Percentiles rank a stretch among this genome's conserved stretches.
Evolutionary conservation across 345 rosid genomes (phyloP).

Genomic region (Geranium brycei): DNA sequence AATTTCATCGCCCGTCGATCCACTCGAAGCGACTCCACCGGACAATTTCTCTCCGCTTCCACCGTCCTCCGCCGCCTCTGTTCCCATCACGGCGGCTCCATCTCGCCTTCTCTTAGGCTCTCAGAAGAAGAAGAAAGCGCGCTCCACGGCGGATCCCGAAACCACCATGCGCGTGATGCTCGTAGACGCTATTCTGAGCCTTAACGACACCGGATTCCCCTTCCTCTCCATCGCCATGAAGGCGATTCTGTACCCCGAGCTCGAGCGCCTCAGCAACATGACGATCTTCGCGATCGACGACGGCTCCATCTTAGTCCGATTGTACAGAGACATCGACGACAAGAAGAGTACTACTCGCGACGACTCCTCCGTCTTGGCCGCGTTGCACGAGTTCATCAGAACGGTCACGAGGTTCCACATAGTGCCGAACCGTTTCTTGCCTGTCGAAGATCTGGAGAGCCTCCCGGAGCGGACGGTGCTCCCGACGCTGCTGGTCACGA

Average conservation of each 20-base stretch:
- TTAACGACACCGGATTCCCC: constrained; percentile 43
- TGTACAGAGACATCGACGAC: constrained; percentile 17
- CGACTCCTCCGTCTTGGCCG: constrained; percentile 40
- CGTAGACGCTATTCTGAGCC: constrained; percentile 44
- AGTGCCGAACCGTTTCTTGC: constrained; percentile 38
- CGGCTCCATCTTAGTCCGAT: constrained; percentile 11
- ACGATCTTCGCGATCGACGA: constrained; percentile 53
- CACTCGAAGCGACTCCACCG: neutral
- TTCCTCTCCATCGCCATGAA: constrained; percentile 42
- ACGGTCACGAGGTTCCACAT: constrained; percentile 38
- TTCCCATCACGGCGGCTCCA: constrained; percentile 40
- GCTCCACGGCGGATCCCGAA: constrained; percentile 10
- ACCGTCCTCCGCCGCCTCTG: constrained; percentile 27
- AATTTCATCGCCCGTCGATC: constrained; percentile 1
- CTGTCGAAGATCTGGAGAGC: constrained; percentile 26
- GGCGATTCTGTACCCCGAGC: constrained; percentile 29
- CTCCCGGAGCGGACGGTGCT: constrained; percentile 27
- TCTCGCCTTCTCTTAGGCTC: constrained; percentile 34
- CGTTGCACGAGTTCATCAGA: constrained; percentile 30
- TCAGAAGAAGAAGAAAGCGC: constrained; percentile 7
- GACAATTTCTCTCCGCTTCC: neutral
- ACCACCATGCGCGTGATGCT: constrained; percentile 49
- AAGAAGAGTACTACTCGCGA: constrained; percentile 42
- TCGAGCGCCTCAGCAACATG: constrained; percentile 32
- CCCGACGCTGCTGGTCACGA: constrained; percentile 29